Evolutionary conservation across 805 yeast genomes (phyloP), one percentile per base, ranked within the genome.

Genomic region (Lipomyces sp.): DNA sequence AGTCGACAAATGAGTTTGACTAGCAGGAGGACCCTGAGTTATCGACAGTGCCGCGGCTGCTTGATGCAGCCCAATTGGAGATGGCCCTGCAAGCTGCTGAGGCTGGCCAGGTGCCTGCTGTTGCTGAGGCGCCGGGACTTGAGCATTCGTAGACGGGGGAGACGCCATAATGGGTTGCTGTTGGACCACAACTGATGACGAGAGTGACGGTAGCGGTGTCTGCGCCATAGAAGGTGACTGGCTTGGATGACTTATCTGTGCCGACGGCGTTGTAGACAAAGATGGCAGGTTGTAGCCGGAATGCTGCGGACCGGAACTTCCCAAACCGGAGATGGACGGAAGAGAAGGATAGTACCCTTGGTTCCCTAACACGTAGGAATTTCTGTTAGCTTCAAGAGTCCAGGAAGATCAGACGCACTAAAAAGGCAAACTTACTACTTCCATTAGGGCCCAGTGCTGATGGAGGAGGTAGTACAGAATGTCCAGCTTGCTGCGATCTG

Each of bases 391-490:
- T 15, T 34, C 13, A 45, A 51, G 34, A 15, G 4, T n/a, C 48
- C 48, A 42, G n/a, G 15, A 57, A 32, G 34, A 51, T 34, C 24
- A 32, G 13, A 48, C 24, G 8, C 4, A 29, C 18, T 24, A n/a
- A 32, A 32, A 50, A 50, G 54, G 13, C 24, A 32, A 18, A 67
- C 64, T 57, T 33, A 60, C 64, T n/a, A 30, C 60, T 65, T 11
- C 64, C 68, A 54, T 64, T 69, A 30, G 69, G 63, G 68, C 73
- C 71, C 65, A 75, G 64, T 8, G 73, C 67, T 51, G 74, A 64
- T 11, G 78, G 78, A 4, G 78, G 77, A 18, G 78, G 78, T 34
- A 77, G 70, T 51, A 74, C 75, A n/a, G 78, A 77, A 58, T 64
- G 78, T n/a, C 75, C 75, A 53, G 67, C 53, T 30, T 68, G 75